Percentiles rank a stretch among this genome's conserved stretches.
Evolutionary conservation across 768 basidiomycete genomes (phyloP).

Genomic region (Pulveroboletus sp.): DNA sequence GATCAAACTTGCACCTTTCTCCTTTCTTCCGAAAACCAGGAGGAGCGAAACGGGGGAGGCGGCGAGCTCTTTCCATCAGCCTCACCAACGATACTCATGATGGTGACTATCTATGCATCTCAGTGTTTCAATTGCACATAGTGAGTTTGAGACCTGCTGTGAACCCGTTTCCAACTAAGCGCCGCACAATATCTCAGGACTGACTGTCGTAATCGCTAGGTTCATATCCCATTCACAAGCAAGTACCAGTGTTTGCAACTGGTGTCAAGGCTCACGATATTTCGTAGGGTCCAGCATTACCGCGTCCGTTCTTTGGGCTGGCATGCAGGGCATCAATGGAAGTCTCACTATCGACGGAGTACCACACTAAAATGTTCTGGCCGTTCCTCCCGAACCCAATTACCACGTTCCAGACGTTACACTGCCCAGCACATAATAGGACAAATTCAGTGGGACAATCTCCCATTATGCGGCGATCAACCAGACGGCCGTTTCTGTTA

Average conservation of each 20-base stretch:
- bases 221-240: conserved; percentile 16
- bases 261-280: neutral
- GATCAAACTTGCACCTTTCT: conserved; percentile 16
- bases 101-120: conserved; percentile 13
- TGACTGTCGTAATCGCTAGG: conserved; percentile 6
- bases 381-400: conserved; percentile 11
- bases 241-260: neutral
- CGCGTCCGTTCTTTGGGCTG: conserved; percentile 19
- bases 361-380: conserved; percentile 2
- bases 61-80: conserved; percentile 10
- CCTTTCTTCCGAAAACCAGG: conserved; percentile 9
- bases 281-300: conserved; percentile 17
- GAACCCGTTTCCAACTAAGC: neutral
- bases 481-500: conserved; percentile 7
- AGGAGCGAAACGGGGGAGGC: conserved; percentile 10
- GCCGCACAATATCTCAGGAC: neutral
- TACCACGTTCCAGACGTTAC: conserved; percentile 12
- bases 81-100: conserved; percentile 9
- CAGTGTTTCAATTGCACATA: conserved; percentile 15
- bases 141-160: conserved; percentile 2
- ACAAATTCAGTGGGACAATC: conserved; percentile 14
- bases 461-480: conserved; percentile 19
- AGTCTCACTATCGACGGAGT: conserved; percentile 12
- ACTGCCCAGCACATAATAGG: conserved; percentile 16
- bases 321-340: conserved; percentile 13